Evolutionary conservation across 1,139 yeast species (phyloP), one percentile per base, ranked within the genome.

Genomic region (Sugiyamaella pinicola): DNA sequence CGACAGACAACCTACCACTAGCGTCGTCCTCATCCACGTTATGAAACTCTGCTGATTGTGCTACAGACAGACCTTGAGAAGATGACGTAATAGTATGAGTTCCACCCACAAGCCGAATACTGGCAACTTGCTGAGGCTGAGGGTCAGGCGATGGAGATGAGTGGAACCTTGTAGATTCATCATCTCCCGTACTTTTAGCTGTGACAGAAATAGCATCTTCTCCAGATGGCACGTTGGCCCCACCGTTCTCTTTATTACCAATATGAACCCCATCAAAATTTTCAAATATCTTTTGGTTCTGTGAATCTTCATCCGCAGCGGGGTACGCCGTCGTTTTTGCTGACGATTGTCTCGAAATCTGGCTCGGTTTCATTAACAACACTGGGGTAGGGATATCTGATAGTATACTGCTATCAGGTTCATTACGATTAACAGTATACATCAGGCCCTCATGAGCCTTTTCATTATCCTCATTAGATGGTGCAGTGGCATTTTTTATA

Each of bases 221-320:
- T 4, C 21, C 44, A 24, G 31, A 12, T 28, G 22, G 22, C 19
- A 21, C 22, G 13, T 12, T 26, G 18, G 19, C 9, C 13, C 2
- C 45, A 9, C 22, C 34, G 6, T 5, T 28, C 13, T 29, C 47
- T 8, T 12, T 10, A 17, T 42, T 54, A 22, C 41, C 50, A 24
- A 55, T 48, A 49, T 61, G 64, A 21, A 61, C 65, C 1, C 65
- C 65, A 47, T 62, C 64, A 48, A 62, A 62, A 15, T 58, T 62
- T 18, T 58, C 62, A 49, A 61, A 61, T 42, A 55, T 40, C 22
- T n/a, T n/a, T n/a, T 31, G 39, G 4, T 45, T 43, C 26, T 35
- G 22, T n/a, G 28, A 19, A 15, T 19, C 34, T 2, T 46, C 40
- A 5, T 15, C 43, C 13, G n/a, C 43, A 4, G 12, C 37, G 13